Conservation (phyloP, 2,329 filamentous ascomycete species). For the Aspergillus chevalieri region DNA sequence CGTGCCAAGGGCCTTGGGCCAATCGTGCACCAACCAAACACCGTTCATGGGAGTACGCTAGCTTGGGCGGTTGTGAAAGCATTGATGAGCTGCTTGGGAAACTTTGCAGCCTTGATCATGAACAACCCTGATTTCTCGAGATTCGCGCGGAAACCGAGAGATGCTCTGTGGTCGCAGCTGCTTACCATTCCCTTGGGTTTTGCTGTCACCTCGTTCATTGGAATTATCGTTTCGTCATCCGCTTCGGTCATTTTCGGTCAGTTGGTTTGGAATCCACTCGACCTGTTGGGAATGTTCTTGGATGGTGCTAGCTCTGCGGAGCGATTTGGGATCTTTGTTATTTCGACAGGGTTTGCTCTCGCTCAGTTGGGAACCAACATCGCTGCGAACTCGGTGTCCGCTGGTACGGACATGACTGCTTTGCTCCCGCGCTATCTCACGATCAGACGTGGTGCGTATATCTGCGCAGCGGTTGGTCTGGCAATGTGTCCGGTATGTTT, state of each 20-base stretch:
- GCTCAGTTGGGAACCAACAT: conserved; percentile 84
- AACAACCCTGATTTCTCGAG: conserved; percentile 79
- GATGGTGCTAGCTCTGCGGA: conserved; percentile 62
- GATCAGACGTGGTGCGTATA: conserved; percentile 80
- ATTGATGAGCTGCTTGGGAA: conserved; percentile 83
- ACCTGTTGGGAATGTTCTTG: conserved; percentile 61
- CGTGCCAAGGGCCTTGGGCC: conserved; percentile 77
- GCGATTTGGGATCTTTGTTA: conserved; percentile 70
- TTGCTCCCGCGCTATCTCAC: conserved; percentile 73
- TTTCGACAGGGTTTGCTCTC: conserved; percentile 64
- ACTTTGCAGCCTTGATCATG: conserved; percentile 79
- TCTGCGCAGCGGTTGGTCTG: conserved; percentile 72
- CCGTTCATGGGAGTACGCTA: conserved; percentile 59
- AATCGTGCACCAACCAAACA: conserved; percentile 65
- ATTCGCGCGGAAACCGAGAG: conserved; percentile 68
- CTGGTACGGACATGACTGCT: conserved; percentile 75
- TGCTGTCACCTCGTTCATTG: conserved; percentile 75
- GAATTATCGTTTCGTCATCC: conserved; percentile 71
- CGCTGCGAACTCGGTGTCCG: conserved; percentile 77
- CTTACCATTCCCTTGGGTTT: conserved; percentile 67
- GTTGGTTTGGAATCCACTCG: conserved; percentile 67
- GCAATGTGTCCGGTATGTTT: conserved; percentile 68
- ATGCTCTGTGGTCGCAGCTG: conserved; percentile 76
- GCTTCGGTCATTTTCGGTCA: conserved; percentile 57
- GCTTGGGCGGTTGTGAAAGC: conserved; percentile 79